Conservation (phyloP, 129 eudicot genomes). For the Flaveria sonorensis region DNA sequence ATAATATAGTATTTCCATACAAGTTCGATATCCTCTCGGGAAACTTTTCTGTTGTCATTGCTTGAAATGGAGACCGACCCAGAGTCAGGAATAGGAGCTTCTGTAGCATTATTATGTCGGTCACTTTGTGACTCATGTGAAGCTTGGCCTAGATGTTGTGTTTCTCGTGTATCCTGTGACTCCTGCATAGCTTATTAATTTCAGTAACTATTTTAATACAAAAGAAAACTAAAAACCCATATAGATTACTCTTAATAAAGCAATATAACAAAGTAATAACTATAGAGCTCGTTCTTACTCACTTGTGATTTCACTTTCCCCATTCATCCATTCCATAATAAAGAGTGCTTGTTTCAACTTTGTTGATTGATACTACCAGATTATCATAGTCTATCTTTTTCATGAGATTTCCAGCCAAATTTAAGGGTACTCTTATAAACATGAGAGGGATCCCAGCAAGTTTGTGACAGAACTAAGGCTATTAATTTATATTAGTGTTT, state of each 20-base stretch:
- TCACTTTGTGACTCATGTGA: conserved; percentile 88
- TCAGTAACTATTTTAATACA: conserved; percentile 13
- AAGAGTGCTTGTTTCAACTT: background rate
- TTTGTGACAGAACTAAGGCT: background rate
- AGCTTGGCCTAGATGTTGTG: conserved; percentile 51
- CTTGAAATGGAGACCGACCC: conserved; percentile 86
- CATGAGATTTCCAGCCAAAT: conserved; percentile 2
- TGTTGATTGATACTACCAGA: background rate
- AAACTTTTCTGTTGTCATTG: conserved; percentile 86
- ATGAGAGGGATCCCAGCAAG: background rate
- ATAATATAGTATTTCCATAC: conserved; percentile 48
- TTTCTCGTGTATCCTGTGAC: conserved; percentile 57
- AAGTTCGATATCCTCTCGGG: conserved; percentile 95
- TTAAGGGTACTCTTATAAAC: conserved; percentile 1
- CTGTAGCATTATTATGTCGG: conserved; percentile 62
- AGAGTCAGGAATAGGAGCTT: conserved; percentile 78
- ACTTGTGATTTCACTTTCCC: conserved; percentile 3
- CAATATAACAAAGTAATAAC: conserved; percentile 1
- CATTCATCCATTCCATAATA: background rate
- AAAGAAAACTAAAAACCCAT: background rate
- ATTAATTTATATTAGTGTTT: background rate
- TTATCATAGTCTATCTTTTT: conserved; percentile 4
- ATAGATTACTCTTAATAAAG: background rate
- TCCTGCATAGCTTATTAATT: conserved; percentile 54
- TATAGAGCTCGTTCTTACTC: conserved; percentile 3